Evolutionary conservation across 2,329 filamentous ascomycete genomes (phyloP), one percentile per base, ranked within the genome.

Genomic region (Gnomoniopsis sp.): DNA sequence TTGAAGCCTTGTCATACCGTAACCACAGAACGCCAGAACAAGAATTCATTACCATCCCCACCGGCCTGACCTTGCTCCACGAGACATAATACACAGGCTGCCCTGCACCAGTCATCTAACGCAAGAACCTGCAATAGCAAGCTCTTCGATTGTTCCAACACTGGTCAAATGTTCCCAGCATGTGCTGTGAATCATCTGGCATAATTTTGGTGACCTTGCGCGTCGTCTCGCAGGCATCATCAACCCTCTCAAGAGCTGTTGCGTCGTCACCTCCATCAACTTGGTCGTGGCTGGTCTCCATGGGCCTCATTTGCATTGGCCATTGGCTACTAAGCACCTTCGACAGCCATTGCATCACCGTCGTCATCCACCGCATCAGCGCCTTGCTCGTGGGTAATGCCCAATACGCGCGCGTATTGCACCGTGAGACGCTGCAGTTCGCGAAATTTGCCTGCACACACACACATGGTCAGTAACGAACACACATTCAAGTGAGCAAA

Each of bases 381-480:
- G 17, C 78, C 76, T 21, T 78, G 77, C 49, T 79, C 77, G 6
- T 78, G 65, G 7, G 78, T 80, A 41, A 90, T 77, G 57, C 88
- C 89, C 22, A 96, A 78, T n/a, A 92, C 78, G 63, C 90, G 86
- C 14, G 93, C 93, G 72, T 98, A 98, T 63, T 96, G 93, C 26
- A 97, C 90, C n/a, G 91, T 96, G 46, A 97, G 83, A 26, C 95
- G 84, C 73, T 99, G 95, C 33, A 99, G 79, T 70, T 98, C 96
- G 58, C 95, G 88, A 74, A 95, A 93, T 86, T 98, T 98, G 60
- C 91, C 92, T 96, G 66, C 26, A 30, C 26, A 30, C 26, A 43
- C 57, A 34, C 26, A 55, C 26, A 49, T 4, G 6, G 8, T 11
- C 49, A 68, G 79, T 71, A 80, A 74, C 46, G 55, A 23, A 34